phyloP scores from a whole-genome alignment of 805 yeast genomes.

The Nakazawaea sp. region DNA sequence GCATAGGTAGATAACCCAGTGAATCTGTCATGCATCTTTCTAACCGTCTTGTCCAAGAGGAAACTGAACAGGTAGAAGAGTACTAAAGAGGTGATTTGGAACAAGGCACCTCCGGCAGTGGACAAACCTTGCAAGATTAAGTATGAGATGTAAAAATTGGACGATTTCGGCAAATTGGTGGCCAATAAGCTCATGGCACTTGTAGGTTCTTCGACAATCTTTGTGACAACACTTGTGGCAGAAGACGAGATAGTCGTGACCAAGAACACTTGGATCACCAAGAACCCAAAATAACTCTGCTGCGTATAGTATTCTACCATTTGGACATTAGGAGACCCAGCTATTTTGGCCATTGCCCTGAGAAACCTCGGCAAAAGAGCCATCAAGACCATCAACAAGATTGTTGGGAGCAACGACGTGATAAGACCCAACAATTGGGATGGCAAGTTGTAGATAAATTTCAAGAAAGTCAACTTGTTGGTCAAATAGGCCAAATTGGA shows the following conservation, averaged over 20 bases:
- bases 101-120: slow-evolving; percentile 55
- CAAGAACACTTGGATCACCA: slow-evolving; percentile 64
- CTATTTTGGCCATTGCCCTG: slow-evolving; percentile 50
- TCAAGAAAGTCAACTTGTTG: slow-evolving; percentile 45
- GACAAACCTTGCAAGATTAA: slow-evolving; percentile 63
- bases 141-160: slow-evolving; percentile 68
- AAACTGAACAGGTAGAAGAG: slow-evolving; percentile 52
- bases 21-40: slow-evolving; percentile 63
- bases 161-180: slow-evolving; percentile 63
- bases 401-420: slow-evolving; percentile 64
- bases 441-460: slow-evolving; percentile 54
- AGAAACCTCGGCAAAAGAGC: slow-evolving; percentile 58
- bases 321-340: slow-evolving; percentile 54
- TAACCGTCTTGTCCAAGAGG: slow-evolving; percentile 53
- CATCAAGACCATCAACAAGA: slow-evolving; percentile 61
- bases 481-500: slow-evolving; percentile 63
- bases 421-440: slow-evolving; percentile 47
- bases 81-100: slow-evolving; percentile 54
- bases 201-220: slow-evolving; percentile 52
- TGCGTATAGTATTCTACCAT: slow-evolving; percentile 59
- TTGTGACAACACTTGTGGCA: slow-evolving; percentile 60
- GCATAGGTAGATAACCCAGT: slow-evolving; percentile 40
- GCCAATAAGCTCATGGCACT: slow-evolving; percentile 54
- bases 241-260: slow-evolving; percentile 68
- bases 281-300: slow-evolving; percentile 61